Evolutionary conservation across 306 rosid genomes (phyloP), one percentile per base, ranked within the genome.

Genomic region (Astragalus glycyphyllos): DNA sequence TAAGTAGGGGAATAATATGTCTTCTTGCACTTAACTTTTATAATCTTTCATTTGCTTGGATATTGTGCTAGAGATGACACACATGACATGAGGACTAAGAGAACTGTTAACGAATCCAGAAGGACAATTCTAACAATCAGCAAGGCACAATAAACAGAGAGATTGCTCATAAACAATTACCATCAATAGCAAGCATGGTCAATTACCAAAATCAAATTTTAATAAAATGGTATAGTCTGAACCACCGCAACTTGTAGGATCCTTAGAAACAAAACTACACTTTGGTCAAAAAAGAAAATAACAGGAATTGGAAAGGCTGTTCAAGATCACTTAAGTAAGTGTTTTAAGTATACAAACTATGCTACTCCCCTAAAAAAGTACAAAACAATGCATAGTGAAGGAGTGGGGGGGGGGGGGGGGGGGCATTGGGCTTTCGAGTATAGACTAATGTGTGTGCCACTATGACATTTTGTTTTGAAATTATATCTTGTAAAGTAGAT

Each of bases 161-260:
- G 29, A 16, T 46, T 37, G 8, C 49, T 15, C 7, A 26, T 8
- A 69, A 51, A 62, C 13, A 71, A 65, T 14, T 64, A 46, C 41
- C 61, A 56, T 8, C 46, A 54, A 16, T 29, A 17, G 65, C 32
- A 66, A 7, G 44, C 8, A 1, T 58, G 40, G 47, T 72, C 75
- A 78, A 65, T 15, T 51, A 35, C 29, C 69, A 73, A 73, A 40
- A 38, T 29, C 40, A 46, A 47, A 65, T 32, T 49, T 71, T 20
- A 16, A 56, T 15, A 31, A 42, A 54, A 47, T 10, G 14, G 65
- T 8, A 55, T 71, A n/a, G 13, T 60, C n/a, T 67, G 42, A 61
- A 79, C 73, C 74, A 48, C 58, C 15, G 58, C 14, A 71, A 37
- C 68, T 65, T 40, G 70, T 59, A 64, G 17, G 42, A 65, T 32